Evolutionary conservation across 179 eudicot genomes (phyloP), one percentile per base, ranked within the genome.

Genomic region (Beta lomatogona): DNA sequence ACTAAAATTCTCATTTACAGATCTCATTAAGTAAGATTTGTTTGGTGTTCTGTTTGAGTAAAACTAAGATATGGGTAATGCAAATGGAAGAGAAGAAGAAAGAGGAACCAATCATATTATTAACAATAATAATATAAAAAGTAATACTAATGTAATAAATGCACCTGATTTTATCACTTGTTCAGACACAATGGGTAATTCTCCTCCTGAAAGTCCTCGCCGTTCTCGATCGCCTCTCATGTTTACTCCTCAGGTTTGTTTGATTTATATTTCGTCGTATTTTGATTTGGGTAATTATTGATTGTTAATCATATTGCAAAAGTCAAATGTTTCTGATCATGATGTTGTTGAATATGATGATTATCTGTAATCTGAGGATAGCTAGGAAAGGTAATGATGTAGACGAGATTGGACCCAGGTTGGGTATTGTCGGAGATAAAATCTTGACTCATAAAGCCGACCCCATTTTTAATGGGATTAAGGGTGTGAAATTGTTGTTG

Each of bases 221-320:
- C 88, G 85, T 75, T 85, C 92, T 63, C 85, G 76, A 69, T 89
- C 93, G 5, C 92, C 92, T 21, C 88, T 88, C 79, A 78, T 88
- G 89, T 89, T 90, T 64, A 79, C 89, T 84, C 92, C 94, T 78
- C 92, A 89, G 94, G 94, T 91, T 70, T 63, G 13, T 41, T 9
- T 19, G 12, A 21, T 57, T 21, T 25, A 14, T 12, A 4, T 0
- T 13, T 9, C 16, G 13, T 73, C 41, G 0, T 36, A 28, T 71
- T 52, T 59, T 7, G 16, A 52, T 28, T 81, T 69, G 60, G n/a
- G 11, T 69, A 36, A 36, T 36, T 36, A 36, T 36, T 36, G 0
- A 36, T 44, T 55, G 13, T 71, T 71, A 3, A 18, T 44, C 11
- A 0, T 45, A 57, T 66, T 31, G 66, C 16, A 19, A 46, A 21